Conservation (phyloP, 257 asterid species). For the Solanum chmielewskii region DNA sequence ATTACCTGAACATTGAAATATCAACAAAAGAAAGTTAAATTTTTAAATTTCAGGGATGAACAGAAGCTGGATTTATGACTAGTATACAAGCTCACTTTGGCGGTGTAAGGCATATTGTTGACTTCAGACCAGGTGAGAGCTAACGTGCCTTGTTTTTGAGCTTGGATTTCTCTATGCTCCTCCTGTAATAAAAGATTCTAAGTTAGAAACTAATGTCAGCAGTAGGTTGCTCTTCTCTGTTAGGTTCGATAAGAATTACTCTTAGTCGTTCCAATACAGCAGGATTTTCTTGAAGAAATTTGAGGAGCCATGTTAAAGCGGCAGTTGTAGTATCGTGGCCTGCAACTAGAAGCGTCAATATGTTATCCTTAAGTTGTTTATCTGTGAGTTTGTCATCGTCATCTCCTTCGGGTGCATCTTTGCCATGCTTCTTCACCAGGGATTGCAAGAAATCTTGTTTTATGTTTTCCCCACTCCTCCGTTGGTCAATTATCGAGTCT, state of each 20-base stretch:
- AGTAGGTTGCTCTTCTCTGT: neutral
- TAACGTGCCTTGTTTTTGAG: slow-evolving; percentile 31
- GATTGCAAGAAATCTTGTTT: slow-evolving; percentile 66
- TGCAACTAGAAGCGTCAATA: slow-evolving; percentile 65
- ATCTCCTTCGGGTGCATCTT: slow-evolving; percentile 33
- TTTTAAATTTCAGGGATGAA: neutral
- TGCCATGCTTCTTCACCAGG: slow-evolving; percentile 46
- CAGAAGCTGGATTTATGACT: neutral
- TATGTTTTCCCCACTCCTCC: slow-evolving; percentile 45
- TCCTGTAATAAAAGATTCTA: slow-evolving; percentile 26
- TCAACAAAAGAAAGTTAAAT: neutral
- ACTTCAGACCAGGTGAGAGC: slow-evolving; percentile 74
- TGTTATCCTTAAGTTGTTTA: slow-evolving; percentile 70
- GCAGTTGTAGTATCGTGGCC: slow-evolving; percentile 94
- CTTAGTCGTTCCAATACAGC: slow-evolving; percentile 50
- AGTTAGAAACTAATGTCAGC: neutral
- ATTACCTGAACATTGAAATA: slow-evolving; percentile 35
- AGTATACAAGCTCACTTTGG: slow-evolving; percentile 32
- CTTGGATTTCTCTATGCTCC: slow-evolving; percentile 54
- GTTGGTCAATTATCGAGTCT: slow-evolving; percentile 44
- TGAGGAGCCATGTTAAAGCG: slow-evolving; percentile 70
- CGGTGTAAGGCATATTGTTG: slow-evolving; percentile 68
- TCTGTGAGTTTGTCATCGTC: slow-evolving; percentile 75
- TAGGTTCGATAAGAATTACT: slow-evolving; percentile 21
- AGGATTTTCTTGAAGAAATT: slow-evolving; percentile 67